Evolutionary conservation across 805 yeast species (phyloP), one percentile per base, ranked within the genome.

Genomic region (Ogataea polymorpha): DNA sequence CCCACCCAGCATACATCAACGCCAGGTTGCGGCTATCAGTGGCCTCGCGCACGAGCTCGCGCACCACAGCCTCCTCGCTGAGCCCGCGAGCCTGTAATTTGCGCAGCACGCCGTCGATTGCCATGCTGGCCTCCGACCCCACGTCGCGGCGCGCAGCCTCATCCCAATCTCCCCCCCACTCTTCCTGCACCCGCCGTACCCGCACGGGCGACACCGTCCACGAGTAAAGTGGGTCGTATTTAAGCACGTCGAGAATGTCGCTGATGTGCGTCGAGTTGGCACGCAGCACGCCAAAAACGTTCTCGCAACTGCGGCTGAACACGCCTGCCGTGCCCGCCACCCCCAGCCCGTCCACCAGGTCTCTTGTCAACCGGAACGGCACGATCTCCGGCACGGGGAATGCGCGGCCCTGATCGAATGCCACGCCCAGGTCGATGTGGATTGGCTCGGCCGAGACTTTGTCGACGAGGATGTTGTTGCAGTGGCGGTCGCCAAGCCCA

Each of bases 401-500:
- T 11, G 80, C 64, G 52, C 76, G 80, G 0, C 98, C 99, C 55
- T 89, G 96, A 59, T 93, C 99, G 66, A 93, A 93, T 0, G 98
- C 95, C 32, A 93, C 90, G 0, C 99, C 99, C 13, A 93, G 66
- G 61, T 93, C 99, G 51, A 93, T 95, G 59, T 95, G 99, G 18
- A 93, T 81, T 0, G 96, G 95, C 53, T 90, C 96, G 0, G 98
- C 98, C 0, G 86, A 74, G n/a, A 60, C 55, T 35, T 71, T 70
- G 59, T 93, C 97, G n/a, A 93, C 57, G 34, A 93, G 62, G 27
- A 93, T 82, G 59, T 93, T 93, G 59, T 89, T 89, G 58, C 95
- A 78, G 62, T 93, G 99, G 21, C 99, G 70, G 60, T 93, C 99
- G 5, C 99, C 99, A 5, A 93, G 70, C 0, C 99, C 99, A 30